Evolutionary conservation across 2,329 filamentous ascomycete species (phyloP), one percentile per base, ranked within the genome.

Genomic region (Chrysosporium keratinophilum): DNA sequence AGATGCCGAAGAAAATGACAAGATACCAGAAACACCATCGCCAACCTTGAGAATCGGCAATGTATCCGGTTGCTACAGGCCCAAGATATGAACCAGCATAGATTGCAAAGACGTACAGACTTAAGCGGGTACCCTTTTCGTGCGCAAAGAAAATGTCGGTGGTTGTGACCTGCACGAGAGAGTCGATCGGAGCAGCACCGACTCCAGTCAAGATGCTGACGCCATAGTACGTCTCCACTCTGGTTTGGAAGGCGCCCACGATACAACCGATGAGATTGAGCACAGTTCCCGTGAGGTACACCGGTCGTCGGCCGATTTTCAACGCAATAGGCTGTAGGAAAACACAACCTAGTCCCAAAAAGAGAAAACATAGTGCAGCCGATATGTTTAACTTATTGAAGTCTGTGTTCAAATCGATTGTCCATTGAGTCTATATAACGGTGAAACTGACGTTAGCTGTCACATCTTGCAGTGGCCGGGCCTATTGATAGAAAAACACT

Each of bases 21-120:
- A 62, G 69, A 67, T 67, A 77, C 74, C 74, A 76, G 68, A 69
- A 78, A 0, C 72, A 66, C 73, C 74, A 78, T 11, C 75, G 65
- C 76, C 76, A 79, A 0, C 73, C 75, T 58, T 73, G 68, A 1
- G 62, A 61, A 0, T 63, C 59, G 0, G 69, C 68, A n/a, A 73
- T 60, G 40, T 59, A 67, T 1, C 65, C 66, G 1, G 61, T 62
- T 44, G 55, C 52, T 12, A 59, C 52, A 20, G 57, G 55, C 0
- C 72, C 73, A 5, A 77, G 56, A 56, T 72, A 76, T 57, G 72
- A 75, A 61, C 67, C 69, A 1, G 71, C 74, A 44, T 68, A 69
- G 2, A 78, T 64, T n/a, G 70, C 65, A 23, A 76, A 71, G 33
- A 65, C 68, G 60, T 76, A 77, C 4, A 71, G 41, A 28, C 67